These are phyloP conservation scores for Suillus occidentalis DNA, from an alignment of 768 basidiomycete species.

Conservation along the genomic window DNA sequence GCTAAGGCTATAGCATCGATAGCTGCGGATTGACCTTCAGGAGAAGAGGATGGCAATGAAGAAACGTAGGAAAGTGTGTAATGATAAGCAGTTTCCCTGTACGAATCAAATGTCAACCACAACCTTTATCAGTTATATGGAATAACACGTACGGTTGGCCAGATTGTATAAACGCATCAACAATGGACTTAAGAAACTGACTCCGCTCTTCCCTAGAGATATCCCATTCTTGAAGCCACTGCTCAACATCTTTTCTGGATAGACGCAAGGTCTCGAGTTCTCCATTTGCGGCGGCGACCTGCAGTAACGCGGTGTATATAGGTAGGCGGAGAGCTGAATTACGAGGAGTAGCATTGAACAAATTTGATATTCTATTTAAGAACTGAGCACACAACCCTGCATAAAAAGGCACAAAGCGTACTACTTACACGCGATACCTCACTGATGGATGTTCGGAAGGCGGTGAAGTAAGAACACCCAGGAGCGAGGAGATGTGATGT, in stretches of 20 bases:
- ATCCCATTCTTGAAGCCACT: slow-evolving; percentile 78
- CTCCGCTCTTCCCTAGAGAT: slow-evolving; percentile 62
- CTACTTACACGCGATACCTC: slow-evolving; percentile 71
- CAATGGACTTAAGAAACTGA: slow-evolving; percentile 63
- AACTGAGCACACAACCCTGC: slow-evolving; percentile 2
- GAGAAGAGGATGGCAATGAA: slow-evolving; percentile 55
- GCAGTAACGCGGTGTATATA: slow-evolving; percentile 63
- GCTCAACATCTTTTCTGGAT: slow-evolving; percentile 61
- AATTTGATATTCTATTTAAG: slow-evolving; percentile 63
- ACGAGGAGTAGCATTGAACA: slow-evolving; percentile 76
- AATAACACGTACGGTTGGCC: slow-evolving; percentile 57
- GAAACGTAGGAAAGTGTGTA: slow-evolving; percentile 63
- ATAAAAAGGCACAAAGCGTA: background rate
- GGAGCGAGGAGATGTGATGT: slow-evolving; percentile 47
- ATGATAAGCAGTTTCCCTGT: slow-evolving; percentile 61
- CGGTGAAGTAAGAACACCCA: slow-evolving; percentile 56
- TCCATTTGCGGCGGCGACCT: slow-evolving; percentile 56
- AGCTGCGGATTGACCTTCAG: slow-evolving; percentile 52
- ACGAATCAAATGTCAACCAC: background rate
- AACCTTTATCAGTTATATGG: background rate
- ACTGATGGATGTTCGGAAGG: slow-evolving; percentile 51
- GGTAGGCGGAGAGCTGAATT: slow-evolving; percentile 44
- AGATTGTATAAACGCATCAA: slow-evolving; percentile 55
- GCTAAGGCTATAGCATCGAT: slow-evolving; percentile 62
- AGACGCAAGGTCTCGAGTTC: slow-evolving; percentile 65